These are phyloP conservation scores for Fabrea salina DNA, from an alignment of 169 alveolate species.

Conservation along the genomic window DNA sequence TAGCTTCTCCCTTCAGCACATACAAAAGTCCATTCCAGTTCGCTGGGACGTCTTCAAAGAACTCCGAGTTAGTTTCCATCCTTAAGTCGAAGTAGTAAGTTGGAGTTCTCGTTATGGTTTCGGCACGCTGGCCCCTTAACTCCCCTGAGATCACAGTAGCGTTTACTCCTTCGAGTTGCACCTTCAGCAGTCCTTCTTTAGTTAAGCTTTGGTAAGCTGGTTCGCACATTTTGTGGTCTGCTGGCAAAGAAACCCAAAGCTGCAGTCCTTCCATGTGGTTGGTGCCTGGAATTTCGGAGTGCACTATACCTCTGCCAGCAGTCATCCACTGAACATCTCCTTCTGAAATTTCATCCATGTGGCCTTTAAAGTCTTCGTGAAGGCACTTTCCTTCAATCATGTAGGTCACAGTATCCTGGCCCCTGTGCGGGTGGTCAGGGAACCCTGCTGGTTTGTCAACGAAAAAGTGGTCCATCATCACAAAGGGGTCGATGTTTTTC, in stretches of 20 bases:
- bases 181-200: slow-evolving; percentile 39
- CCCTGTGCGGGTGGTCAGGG: slow-evolving; percentile 75
- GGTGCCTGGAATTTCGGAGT: slow-evolving; percentile 72
- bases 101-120: slow-evolving; percentile 58
- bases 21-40: slow-evolving; percentile 10
- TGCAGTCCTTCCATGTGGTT: slow-evolving; percentile 59
- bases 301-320: slow-evolving; percentile 81
- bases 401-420: slow-evolving; percentile 75
- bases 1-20: slow-evolving; percentile 12
- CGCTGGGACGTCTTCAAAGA: not conserved
- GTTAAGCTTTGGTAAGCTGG: slow-evolving; percentile 62
- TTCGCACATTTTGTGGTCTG: slow-evolving; percentile 53
- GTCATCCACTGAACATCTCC: slow-evolving; percentile 86
- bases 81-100: slow-evolving; percentile 56
- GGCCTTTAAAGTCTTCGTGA: slow-evolving; percentile 74
- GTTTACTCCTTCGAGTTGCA: slow-evolving; percentile 37
- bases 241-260: slow-evolving; percentile 68
- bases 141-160: slow-evolving; percentile 70
- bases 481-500: slow-evolving; percentile 63
- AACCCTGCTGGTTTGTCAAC: slow-evolving; percentile 69
- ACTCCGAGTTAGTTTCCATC: not conserved
- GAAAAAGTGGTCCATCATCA: slow-evolving; percentile 58
- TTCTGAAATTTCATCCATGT: slow-evolving; percentile 51
- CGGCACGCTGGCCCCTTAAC: slow-evolving; percentile 40
- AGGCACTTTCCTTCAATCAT: slow-evolving; percentile 49